These are phyloP conservation scores for Capsella bursapastoris DNA, from an alignment of 345 rosid species.

Conservation along the genomic window DNA sequence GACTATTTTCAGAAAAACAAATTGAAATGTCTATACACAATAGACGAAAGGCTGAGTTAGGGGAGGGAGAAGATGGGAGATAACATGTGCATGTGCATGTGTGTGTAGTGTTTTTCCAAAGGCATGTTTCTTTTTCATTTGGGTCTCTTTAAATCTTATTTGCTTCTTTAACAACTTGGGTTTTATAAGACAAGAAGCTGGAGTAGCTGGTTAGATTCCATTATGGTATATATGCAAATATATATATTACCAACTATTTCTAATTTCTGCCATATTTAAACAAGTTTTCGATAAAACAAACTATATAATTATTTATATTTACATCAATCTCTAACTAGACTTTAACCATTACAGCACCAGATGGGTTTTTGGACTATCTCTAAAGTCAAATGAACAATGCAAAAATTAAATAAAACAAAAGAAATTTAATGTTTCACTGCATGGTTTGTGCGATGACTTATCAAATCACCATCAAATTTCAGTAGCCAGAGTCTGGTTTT, in stretches of 20 bases:
- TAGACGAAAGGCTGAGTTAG: constrained; percentile 29
- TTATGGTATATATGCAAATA: not conserved
- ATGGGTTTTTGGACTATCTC: too few species aligned
- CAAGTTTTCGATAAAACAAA: too few species aligned
- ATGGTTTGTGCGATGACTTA: too few species aligned
- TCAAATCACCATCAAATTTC: too few species aligned
- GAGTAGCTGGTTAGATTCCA: constrained; percentile 2
- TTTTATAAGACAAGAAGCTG: constrained; percentile 11
- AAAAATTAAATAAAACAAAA: too few species aligned
- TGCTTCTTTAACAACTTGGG: constrained; percentile 27
- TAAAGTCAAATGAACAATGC: too few species aligned
- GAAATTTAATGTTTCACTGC: too few species aligned
- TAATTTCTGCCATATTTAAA: too few species aligned
- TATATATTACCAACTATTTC: not conserved
- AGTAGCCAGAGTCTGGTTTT: too few species aligned
- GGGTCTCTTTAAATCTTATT: constrained; percentile 29
- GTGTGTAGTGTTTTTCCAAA: constrained; percentile 39
- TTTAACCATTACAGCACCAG: too few species aligned
- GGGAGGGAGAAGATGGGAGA: constrained; percentile 28
- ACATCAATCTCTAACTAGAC: too few species aligned
- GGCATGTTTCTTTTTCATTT: constrained; percentile 30
- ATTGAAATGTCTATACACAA: constrained; percentile 34
- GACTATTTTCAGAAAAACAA: not conserved
- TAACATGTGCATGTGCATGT: constrained; percentile 38
- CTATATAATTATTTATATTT: too few species aligned